These are phyloP conservation scores for Flueggea neowawraea DNA, from an alignment of 441 rosid genomes.

Conservation along the genomic window DNA sequence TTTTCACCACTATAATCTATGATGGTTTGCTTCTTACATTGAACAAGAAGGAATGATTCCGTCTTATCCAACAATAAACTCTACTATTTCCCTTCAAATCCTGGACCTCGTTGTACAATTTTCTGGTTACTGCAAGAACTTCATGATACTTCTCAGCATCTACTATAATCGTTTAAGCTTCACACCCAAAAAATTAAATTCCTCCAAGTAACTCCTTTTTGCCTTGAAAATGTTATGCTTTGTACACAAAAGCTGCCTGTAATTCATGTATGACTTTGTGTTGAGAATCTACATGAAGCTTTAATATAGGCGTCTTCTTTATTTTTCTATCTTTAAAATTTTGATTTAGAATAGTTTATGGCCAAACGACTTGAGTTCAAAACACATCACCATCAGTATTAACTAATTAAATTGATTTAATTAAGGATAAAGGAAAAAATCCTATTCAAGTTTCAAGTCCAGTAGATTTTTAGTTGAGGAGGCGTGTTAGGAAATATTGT, in stretches of 20 bases:
- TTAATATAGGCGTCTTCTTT: slow-evolving; percentile 49
- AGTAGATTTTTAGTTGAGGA: too few relatives aligned
- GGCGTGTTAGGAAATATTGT: too few relatives aligned
- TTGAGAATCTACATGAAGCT: slow-evolving; percentile 41
- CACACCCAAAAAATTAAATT: slow-evolving; percentile 26
- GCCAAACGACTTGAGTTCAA: too few relatives aligned
- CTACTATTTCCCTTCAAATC: slow-evolving; percentile 36
- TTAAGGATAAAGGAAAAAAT: too few relatives aligned
- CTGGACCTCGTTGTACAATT: slow-evolving; percentile 31
- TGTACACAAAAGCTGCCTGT: slow-evolving; percentile 17
- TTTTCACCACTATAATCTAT: slow-evolving; percentile 31
- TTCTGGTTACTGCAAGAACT: slow-evolving; percentile 35
- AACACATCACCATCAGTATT: too few relatives aligned
- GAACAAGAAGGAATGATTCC: slow-evolving; percentile 22
- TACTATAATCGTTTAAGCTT: slow-evolving; percentile 27
- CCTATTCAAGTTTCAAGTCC: too few relatives aligned
- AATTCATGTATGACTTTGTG: slow-evolving; percentile 41
- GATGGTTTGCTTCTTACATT: slow-evolving; percentile 27
- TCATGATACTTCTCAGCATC: slow-evolving; percentile 31
- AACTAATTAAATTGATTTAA: too few relatives aligned
- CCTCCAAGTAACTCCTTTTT: slow-evolving; percentile 19
- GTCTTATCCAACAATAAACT: slow-evolving; percentile 33
- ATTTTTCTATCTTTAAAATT: slow-evolving; percentile 46
- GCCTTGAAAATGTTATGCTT: slow-evolving; percentile 27
- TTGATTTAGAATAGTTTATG: slow-evolving; percentile 34